phyloP scores from a whole-genome alignment of 495 filamentous ascomycete genomes.

The Penicillium paxilli region DNA sequence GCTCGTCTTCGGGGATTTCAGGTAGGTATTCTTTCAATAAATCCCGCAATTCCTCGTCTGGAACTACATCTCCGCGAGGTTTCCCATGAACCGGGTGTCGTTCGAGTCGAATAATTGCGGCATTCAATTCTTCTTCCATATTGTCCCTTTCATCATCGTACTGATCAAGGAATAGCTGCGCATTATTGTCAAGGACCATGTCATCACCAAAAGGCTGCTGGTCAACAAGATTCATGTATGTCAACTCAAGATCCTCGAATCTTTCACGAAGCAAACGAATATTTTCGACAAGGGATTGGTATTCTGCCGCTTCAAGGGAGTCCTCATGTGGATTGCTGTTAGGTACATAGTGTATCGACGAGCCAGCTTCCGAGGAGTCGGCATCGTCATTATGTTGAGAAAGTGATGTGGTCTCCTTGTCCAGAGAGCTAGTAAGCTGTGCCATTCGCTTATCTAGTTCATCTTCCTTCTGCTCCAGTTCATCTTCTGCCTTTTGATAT shows the following conservation, averaged over 20 bases:
- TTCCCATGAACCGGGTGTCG: conserved; percentile 5
- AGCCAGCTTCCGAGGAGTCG: not conserved
- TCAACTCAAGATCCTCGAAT: conserved; percentile 23
- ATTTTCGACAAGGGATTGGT: conserved; percentile 30
- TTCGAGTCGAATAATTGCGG: conserved; percentile 8
- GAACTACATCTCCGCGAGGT: not conserved
- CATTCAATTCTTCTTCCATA: conserved; percentile 19
- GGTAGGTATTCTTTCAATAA: conserved; percentile 1
- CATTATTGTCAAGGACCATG: conserved; percentile 22
- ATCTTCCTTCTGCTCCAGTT: conserved; percentile 27
- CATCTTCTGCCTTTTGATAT: conserved; percentile 27
- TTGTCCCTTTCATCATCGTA: conserved; percentile 18
- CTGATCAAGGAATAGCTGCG: conserved; percentile 21
- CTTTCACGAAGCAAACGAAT: conserved; percentile 26
- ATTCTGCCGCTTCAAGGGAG: conserved; percentile 14
- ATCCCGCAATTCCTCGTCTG: conserved; percentile 2
- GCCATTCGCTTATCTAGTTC: conserved; percentile 19
- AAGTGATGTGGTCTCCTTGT: not conserved
- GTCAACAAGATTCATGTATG: conserved; percentile 21
- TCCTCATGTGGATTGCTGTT: not conserved
- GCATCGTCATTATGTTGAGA: not conserved
- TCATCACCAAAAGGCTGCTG: conserved; percentile 14
- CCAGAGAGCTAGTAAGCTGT: conserved; percentile 6
- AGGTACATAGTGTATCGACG: not conserved
- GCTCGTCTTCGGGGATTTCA: not conserved